Percentiles rank a stretch among this genome's conserved stretches.
These are phyloP conservation scores for Cordyceps tenuipes DNA, from an alignment of 2,329 filamentous ascomycete species.

Conservation along the genomic window DNA sequence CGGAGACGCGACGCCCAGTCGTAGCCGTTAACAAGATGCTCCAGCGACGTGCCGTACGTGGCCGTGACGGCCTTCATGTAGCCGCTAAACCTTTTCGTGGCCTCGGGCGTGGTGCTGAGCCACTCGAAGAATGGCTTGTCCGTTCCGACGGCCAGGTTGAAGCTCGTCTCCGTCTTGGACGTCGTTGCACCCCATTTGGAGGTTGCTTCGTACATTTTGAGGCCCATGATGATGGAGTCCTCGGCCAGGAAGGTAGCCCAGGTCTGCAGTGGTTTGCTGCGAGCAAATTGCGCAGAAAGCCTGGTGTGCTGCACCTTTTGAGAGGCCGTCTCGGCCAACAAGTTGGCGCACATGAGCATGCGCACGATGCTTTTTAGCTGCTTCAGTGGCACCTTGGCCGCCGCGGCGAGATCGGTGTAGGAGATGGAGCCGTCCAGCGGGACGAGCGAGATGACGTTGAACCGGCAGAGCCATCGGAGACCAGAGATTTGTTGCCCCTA, in stretches of 20 bases:
- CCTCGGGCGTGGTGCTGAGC: not conserved
- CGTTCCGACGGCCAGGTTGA: not conserved
- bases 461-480: not conserved
- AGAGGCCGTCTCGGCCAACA: not conserved
- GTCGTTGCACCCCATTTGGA: not conserved
- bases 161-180: not conserved
- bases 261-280: not conserved
- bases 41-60: not conserved
- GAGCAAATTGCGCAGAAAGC: not conserved
- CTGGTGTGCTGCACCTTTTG: not conserved
- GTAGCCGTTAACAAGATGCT: not conserved
- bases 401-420: not conserved
- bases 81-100: not conserved
- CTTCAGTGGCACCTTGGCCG: not conserved
- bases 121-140: not conserved
- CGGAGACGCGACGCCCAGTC: not conserved
- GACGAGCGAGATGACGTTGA: not conserved
- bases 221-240: not conserved
- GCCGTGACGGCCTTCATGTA: not conserved
- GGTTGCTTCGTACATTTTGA: not conserved
- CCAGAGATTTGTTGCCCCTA: not conserved
- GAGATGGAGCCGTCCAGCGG: not conserved
- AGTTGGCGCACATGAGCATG: not conserved
- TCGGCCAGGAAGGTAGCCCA: not conserved
- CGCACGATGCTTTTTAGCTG: not conserved